phyloP scores from a whole-genome alignment of 1,284 basidiomycete genomes.

The Tylopilus sp. region DNA sequence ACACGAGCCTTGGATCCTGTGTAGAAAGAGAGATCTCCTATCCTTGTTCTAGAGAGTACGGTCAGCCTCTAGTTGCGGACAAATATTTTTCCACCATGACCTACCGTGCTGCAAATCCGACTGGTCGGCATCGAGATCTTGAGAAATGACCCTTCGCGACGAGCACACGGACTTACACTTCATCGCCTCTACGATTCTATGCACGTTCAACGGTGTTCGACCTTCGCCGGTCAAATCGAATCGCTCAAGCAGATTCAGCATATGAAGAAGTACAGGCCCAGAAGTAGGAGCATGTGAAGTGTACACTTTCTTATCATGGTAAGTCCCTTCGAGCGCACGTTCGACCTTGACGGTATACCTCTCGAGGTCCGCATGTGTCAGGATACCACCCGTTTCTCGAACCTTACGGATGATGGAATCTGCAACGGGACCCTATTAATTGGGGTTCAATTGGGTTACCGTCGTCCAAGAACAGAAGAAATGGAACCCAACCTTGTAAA shows the following conservation, averaged over 20 bases:
- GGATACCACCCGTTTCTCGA: constrained; percentile 69
- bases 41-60: constrained; percentile 55
- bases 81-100: constrained; percentile 5
- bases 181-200: constrained; percentile 71
- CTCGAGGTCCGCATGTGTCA: constrained; percentile 68
- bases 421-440: constrained; percentile 65
- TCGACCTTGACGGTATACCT: constrained; percentile 70
- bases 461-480: constrained; percentile 17
- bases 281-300: constrained; percentile 82
- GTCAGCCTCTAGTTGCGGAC: constrained; percentile 11
- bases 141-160: constrained; percentile 12
- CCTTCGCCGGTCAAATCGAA: constrained; percentile 53
- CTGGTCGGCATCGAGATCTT: constrained; percentile 28
- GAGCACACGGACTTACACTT: constrained; percentile 52
- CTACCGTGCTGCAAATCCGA: constrained; percentile 71
- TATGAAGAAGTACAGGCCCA: constrained; percentile 75
- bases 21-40: constrained; percentile 71
- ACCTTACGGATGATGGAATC: constrained; percentile 69
- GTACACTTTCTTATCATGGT: constrained; percentile 76
- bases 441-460: constrained; percentile 9
- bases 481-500: constrained; percentile 58
- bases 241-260: constrained; percentile 75
- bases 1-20: constrained; percentile 55
- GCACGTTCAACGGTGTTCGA: constrained; percentile 56
- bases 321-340: constrained; percentile 73